These are phyloP conservation scores for Cryphonectria parasitica DNA, from an alignment of 2,329 filamentous ascomycete species.

Conservation along the genomic window DNA sequence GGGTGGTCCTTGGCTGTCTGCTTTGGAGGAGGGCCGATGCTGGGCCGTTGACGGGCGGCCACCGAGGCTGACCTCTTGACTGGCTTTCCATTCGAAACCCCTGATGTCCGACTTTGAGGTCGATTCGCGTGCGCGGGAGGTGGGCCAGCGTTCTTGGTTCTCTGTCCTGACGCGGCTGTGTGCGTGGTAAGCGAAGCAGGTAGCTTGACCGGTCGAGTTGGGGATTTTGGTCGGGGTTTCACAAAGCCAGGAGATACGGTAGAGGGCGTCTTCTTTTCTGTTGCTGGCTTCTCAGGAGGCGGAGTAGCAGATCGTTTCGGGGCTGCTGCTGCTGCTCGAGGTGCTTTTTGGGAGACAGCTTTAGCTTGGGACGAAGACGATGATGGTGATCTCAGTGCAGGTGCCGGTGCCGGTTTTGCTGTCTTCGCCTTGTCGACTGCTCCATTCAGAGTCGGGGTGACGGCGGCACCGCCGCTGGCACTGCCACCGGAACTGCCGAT, in stretches of 20 bases:
- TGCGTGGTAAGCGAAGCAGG: constrained; percentile 70
- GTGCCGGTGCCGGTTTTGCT: constrained; percentile 7
- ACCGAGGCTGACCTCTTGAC: constrained; percentile 52
- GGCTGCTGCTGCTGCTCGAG: not conserved
- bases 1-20: constrained; percentile 55
- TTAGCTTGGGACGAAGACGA: constrained; percentile 19
- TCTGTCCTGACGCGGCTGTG: constrained; percentile 71
- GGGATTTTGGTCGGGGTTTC: constrained; percentile 68
- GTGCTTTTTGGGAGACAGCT: constrained; percentile 17
- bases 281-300: constrained; percentile 13
- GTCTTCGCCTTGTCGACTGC: constrained; percentile 19
- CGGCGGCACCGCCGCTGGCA: constrained; percentile 5
- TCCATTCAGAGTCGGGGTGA: constrained; percentile 15
- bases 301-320: constrained; percentile 23
- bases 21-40: constrained; percentile 63
- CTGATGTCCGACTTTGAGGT: constrained; percentile 47
- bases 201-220: constrained; percentile 69
- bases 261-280: constrained; percentile 48
- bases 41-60: constrained; percentile 50
- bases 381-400: not conserved
- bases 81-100: constrained; percentile 36
- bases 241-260: constrained; percentile 49
- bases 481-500: not conserved
- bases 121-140: constrained; percentile 42
- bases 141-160: constrained; percentile 42